phyloP scores from a whole-genome alignment of 331 rosid species.

The Prunus yedoensis region DNA sequence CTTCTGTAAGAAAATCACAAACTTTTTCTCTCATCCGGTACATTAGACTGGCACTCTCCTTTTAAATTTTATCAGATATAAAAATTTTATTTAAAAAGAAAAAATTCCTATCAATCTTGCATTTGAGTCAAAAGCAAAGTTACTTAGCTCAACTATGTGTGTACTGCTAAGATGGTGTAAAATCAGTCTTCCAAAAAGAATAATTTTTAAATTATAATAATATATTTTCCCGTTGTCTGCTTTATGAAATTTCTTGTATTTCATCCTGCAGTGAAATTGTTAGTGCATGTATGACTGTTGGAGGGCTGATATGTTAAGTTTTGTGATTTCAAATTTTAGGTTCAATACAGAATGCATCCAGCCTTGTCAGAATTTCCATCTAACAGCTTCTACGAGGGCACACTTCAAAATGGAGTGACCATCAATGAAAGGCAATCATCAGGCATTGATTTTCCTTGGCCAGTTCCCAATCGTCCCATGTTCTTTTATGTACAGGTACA shows the following conservation, averaged over 20 bases:
- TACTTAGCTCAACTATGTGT: neutral
- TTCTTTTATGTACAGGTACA: constrained; percentile 96
- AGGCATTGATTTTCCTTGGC: constrained; percentile 99
- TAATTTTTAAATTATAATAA: too few species aligned
- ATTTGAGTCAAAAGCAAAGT: neutral
- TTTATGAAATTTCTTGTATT: neutral
- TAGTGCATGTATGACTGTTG: neutral
- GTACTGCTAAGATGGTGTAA: neutral
- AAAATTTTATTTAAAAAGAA: neutral
- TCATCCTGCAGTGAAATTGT: neutral
- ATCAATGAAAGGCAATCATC: constrained; percentile 91
- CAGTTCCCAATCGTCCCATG: constrained; percentile 99
- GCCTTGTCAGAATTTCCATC: constrained; percentile 97
- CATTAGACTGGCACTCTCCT: neutral
- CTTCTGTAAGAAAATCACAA: neutral
- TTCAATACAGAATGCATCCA: constrained; percentile 99
- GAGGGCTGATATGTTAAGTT: neutral
- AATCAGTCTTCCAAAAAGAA: neutral
- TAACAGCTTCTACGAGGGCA: constrained; percentile 97
- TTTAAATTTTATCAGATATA: neutral
- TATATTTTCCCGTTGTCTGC: neutral
- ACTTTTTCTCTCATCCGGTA: neutral
- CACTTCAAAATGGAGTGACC: constrained; percentile 96
- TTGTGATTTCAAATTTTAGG: constrained; percentile 50
- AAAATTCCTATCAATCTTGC: neutral